Percentiles rank a stretch among this genome's conserved stretches.
Evolutionary conservation across 1,139 yeast species (phyloP).

Genomic region (Kodamaea fungicola): DNA sequence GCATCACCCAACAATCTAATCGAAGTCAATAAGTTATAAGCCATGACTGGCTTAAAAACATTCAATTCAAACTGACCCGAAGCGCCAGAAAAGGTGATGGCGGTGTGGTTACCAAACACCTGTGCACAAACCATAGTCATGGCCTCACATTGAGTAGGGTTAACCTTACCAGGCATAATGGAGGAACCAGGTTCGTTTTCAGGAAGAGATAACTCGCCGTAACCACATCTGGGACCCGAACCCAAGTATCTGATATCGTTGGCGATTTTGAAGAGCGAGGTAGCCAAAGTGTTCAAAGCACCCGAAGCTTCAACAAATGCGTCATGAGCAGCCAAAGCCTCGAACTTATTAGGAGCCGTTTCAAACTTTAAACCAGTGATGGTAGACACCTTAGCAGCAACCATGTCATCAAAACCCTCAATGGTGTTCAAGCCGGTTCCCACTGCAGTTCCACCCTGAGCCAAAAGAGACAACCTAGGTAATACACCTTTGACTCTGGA

Average conservation of each 20-base stretch:
- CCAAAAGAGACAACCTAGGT: constrained; percentile 18
- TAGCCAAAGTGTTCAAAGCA: constrained; percentile 19
- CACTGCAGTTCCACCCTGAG: constrained; percentile 22
- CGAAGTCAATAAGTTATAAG: constrained; percentile 17
- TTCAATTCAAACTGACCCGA: constrained; percentile 22
- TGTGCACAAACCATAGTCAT: constrained; percentile 21
- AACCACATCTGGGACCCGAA: constrained; percentile 21
- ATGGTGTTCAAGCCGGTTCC: constrained; percentile 20
- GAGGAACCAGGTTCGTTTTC: constrained; percentile 21
- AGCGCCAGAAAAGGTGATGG: constrained; percentile 20
- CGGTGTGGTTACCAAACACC: constrained; percentile 20
- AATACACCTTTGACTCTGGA: constrained; percentile 16
- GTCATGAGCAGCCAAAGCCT: constrained; percentile 21
- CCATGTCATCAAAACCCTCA: constrained; percentile 17
- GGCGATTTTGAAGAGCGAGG: constrained; percentile 19
- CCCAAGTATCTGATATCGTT: constrained; percentile 22
- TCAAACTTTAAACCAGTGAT: constrained; percentile 16
- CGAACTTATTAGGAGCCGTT: constrained; percentile 23
- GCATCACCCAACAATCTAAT: constrained; percentile 19
- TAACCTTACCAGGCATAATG: constrained; percentile 22
- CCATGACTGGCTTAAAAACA: constrained; percentile 21
- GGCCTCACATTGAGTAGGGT: constrained; percentile 21
- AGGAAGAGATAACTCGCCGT: constrained; percentile 20
- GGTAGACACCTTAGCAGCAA: constrained; percentile 15
- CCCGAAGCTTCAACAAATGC: constrained; percentile 21